Percentiles rank a stretch among this genome's conserved stretches.
Evolutionary conservation across 495 filamentous ascomycete species (phyloP).

Genomic region (Penicillium roqueforti): DNA sequence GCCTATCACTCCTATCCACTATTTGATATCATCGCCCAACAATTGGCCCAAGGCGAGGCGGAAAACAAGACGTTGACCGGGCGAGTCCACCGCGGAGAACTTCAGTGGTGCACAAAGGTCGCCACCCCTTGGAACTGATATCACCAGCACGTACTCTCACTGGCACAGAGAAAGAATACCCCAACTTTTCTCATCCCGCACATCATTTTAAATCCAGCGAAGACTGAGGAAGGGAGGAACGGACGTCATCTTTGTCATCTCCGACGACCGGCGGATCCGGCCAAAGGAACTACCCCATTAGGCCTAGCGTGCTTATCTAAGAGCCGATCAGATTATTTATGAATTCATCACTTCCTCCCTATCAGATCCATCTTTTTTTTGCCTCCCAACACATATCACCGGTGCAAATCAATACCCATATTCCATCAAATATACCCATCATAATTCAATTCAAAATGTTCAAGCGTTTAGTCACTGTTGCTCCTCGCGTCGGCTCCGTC

Average conservation of each 20-base stretch:
- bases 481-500: constrained; percentile 45
- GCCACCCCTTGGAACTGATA: constrained; percentile 19
- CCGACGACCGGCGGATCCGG: constrained; percentile 28
- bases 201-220: not conserved
- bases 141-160: constrained; percentile 3
- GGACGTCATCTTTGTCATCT: constrained; percentile 21
- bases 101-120: constrained; percentile 7
- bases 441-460: constrained; percentile 42
- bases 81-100: constrained; percentile 22
- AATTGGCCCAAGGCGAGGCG: constrained; percentile 21
- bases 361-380: constrained; percentile 27
- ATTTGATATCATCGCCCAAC: constrained; percentile 23
- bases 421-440: not conserved
- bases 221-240: not conserved
- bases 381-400: not conserved
- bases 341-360: constrained; percentile 30
- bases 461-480: constrained; percentile 47
- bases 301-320: constrained; percentile 24
- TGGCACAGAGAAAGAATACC: not conserved
- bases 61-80: constrained; percentile 15
- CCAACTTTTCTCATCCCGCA: not conserved
- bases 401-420: not conserved
- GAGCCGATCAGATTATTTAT: constrained; percentile 32
- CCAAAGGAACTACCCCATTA: constrained; percentile 11
- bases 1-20: constrained; percentile 20